Base-by-base conservation (phyloP, 129 eudicot genomes). In the Flaveria sonorensis region DNA sequence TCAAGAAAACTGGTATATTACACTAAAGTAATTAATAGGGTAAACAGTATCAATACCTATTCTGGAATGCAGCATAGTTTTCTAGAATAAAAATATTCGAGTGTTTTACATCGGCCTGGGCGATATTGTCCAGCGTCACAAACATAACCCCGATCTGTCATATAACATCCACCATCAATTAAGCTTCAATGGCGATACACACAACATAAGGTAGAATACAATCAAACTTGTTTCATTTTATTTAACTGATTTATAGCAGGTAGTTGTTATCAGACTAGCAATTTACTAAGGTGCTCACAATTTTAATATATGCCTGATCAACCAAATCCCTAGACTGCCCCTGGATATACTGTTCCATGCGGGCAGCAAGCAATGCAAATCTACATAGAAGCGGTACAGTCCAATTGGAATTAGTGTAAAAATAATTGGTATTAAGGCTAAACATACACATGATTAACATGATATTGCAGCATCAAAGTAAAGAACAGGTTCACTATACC, bases 11-110 rank as follows among this genome's bases (percentile, higher is more conserved):
- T 70, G 13, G 23, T 43, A 40, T 20, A 70, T 10, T 36, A 23
- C 69, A 61, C 20, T 52, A 61, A 6, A 53, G 53, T 28, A 70
- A 63, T 7, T 65, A 15, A 62, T 16, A 3, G 11, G 15, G 11
- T 40, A 80, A 56, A 47, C 61, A 3, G 36, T 65, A 55, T 28
- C 28, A 10, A 39, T 83, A 92, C 98, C 98, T 89, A 73, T 92
- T 92, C 81, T 92, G 98, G 83, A 92, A 92, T 68, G 96, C 90
- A 15, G 98, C 98, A 85, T 92, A 92, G 83, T 92, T 92, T 84
- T 92, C 98, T 68, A 92, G 77, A 11, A 86, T 90, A 80, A 92
- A 65, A 56, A 92, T 88, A 70, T 90, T 96, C 3, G 88, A 77
- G 83, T 86, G 92, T 68, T 92, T 92, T 52, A 71, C 73, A 72